Conservation (phyloP, 768 basidiomycete species). For the Macrolepiota fuliginosa region DNA sequence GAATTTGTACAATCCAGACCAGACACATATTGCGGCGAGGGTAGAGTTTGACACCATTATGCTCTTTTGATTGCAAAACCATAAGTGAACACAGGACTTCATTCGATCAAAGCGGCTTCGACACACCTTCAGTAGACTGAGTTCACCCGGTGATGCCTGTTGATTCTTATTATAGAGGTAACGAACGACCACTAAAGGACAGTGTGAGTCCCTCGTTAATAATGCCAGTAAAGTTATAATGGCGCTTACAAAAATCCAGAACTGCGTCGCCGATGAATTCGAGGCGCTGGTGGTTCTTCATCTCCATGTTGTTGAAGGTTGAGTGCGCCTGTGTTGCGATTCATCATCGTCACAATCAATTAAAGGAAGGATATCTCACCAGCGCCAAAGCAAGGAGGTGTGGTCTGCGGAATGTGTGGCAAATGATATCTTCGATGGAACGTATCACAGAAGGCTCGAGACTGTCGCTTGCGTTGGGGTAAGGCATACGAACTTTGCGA, state of each 20-base stretch:
- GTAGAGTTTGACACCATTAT: slow-evolving; percentile 86
- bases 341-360: background rate
- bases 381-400: slow-evolving; percentile 71
- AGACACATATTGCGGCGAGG: slow-evolving; percentile 73
- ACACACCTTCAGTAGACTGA: slow-evolving; percentile 74
- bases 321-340: slow-evolving; percentile 62
- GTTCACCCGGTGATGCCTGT: slow-evolving; percentile 66
- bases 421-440: slow-evolving; percentile 62
- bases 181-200: slow-evolving; percentile 61
- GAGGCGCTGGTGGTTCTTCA: slow-evolving; percentile 67
- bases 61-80: slow-evolving; percentile 41
- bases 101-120: background rate
- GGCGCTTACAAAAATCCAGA: slow-evolving; percentile 70
- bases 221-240: background rate
- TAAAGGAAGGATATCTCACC: slow-evolving; percentile 37
- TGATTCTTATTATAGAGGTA: slow-evolving; percentile 67
- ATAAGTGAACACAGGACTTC: slow-evolving; percentile 8
- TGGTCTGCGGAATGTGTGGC: slow-evolving; percentile 58
- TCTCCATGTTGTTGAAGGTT: slow-evolving; percentile 53
- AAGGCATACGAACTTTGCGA: slow-evolving; percentile 41
- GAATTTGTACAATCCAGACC: slow-evolving; percentile 60
- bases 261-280: slow-evolving; percentile 89
- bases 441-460: slow-evolving; percentile 47
- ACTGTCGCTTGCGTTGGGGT: slow-evolving; percentile 40
- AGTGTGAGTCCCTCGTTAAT: slow-evolving; percentile 9